phyloP scores from a whole-genome alignment of 2,329 filamentous ascomycete genomes.

The Plenodomus lindquistii region DNA sequence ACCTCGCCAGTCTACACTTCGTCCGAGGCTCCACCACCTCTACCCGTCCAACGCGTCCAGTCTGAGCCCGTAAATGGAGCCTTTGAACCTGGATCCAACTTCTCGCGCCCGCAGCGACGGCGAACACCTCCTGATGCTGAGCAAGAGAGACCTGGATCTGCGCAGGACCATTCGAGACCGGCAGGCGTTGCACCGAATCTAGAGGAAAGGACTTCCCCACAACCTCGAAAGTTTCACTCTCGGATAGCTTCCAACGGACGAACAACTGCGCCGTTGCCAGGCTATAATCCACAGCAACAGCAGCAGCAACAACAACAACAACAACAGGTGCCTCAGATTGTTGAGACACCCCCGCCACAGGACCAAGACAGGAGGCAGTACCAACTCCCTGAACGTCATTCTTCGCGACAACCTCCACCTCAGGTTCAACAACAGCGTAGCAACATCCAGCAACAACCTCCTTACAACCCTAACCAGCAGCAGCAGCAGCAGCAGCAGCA shows the following conservation, averaged over 20 bases:
- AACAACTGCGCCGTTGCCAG: conserved; percentile 57
- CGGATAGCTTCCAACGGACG: conserved; percentile 60
- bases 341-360: conserved; percentile 62
- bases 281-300: conserved; percentile 43
- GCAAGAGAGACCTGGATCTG: conserved; percentile 27
- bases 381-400: conserved; percentile 57
- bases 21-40: conserved; percentile 38
- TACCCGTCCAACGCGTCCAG: conserved; percentile 64
- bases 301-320: conserved; percentile 6
- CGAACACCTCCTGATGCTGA: conserved; percentile 27
- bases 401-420: conserved; percentile 48
- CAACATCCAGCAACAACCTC: conserved; percentile 1
- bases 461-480: neutral
- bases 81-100: conserved; percentile 53
- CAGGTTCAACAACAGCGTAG: conserved; percentile 1
- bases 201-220: conserved; percentile 38
- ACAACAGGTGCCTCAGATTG: conserved; percentile 58
- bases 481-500: conserved; percentile 14
- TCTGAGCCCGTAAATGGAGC: conserved; percentile 65
- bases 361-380: conserved; percentile 38
- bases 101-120: conserved; percentile 59
- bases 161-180: conserved; percentile 27
- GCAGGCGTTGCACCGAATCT: conserved; percentile 24
- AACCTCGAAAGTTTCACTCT: conserved; percentile 59
- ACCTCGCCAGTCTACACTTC: conserved; percentile 53